Percentiles rank a stretch among this genome's conserved stretches.
phyloP scores from a whole-genome alignment of 164 flowering plant genomes.

The Brasenia schreberi region DNA sequence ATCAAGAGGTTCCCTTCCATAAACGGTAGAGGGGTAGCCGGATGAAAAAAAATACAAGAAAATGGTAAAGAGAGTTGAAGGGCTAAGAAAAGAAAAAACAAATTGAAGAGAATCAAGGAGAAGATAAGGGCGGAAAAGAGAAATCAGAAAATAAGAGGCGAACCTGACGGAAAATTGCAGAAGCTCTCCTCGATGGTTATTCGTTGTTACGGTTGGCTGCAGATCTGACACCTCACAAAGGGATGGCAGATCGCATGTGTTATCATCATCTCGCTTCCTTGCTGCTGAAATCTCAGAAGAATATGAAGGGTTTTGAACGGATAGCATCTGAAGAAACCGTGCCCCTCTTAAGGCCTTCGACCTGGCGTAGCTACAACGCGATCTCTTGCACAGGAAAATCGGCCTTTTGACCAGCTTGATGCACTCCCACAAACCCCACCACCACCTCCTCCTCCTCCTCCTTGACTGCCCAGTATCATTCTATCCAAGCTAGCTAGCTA shows the following conservation, averaged over 20 bases:
- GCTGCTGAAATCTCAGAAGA: constrained; percentile 17
- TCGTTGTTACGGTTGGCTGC: constrained; percentile 9
- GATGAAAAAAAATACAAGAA: neutral
- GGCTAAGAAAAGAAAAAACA: constrained; percentile 2
- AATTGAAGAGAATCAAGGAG: neutral
- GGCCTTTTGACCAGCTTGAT: neutral
- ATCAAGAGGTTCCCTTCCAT: neutral
- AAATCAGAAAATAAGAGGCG: neutral
- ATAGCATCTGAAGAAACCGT: constrained; percentile 75
- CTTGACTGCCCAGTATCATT: neutral
- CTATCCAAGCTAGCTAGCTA: neutral
- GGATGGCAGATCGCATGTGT: constrained; percentile 19
- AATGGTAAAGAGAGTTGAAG: neutral
- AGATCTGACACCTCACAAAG: constrained; percentile 30
- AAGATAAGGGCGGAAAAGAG: neutral
- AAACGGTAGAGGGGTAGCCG: neutral
- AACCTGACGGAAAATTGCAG: constrained; percentile 83
- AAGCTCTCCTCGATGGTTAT: constrained; percentile 6
- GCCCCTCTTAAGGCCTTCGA: constrained; percentile 22
- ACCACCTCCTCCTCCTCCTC: neutral
- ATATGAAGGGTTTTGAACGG: constrained; percentile 68
- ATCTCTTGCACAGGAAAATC: neutral
- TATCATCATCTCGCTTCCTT: constrained; percentile 29
- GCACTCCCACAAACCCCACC: neutral
- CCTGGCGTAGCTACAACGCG: neutral